These are phyloP conservation scores for Lycium barbarum DNA, from an alignment of 257 asterid species.

Conservation along the genomic window DNA sequence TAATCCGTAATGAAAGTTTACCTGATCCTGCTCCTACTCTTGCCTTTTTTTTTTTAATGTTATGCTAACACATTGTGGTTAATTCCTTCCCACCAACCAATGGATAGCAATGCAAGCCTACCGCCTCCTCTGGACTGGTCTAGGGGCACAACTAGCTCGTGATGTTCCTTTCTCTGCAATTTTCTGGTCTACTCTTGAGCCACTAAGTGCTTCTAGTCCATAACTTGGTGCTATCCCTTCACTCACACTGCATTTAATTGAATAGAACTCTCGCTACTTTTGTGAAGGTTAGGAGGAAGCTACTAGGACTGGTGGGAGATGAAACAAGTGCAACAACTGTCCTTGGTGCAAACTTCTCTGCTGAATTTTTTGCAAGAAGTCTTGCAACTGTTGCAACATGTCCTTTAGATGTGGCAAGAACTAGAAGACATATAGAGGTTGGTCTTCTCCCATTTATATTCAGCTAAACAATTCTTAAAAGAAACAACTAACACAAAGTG, in stretches of 20 bases:
- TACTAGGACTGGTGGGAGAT: conserved; percentile 58
- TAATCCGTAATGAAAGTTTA: conserved; percentile 1
- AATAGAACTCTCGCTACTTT: conserved; percentile 28
- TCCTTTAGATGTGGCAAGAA: conserved; percentile 90
- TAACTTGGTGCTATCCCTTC: not conserved
- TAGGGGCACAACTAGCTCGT: conserved; percentile 92
- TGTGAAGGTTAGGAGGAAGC: conserved; percentile 68
- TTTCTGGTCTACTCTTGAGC: conserved; percentile 91
- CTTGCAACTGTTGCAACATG: conserved; percentile 78
- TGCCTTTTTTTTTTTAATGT: conserved; percentile 1
- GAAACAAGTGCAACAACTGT: conserved; percentile 55
- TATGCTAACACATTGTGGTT: conserved; percentile 20
- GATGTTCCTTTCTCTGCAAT: conserved; percentile 96
- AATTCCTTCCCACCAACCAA: not conserved
- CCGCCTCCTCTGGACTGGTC: conserved; percentile 83
- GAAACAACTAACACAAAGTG: conserved; percentile 19
- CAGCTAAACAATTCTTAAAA: not conserved
- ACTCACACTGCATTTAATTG: not conserved
- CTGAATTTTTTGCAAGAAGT: conserved; percentile 85
- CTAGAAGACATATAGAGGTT: conserved; percentile 88
- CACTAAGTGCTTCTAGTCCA: conserved; percentile 50
- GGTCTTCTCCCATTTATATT: conserved; percentile 20
- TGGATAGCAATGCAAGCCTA: conserved; percentile 57
- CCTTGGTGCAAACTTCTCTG: conserved; percentile 77
- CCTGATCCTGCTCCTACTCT: not conserved